Evolutionary conservation across 345 rosid species (phyloP).

Genomic region (Populus alba): DNA sequence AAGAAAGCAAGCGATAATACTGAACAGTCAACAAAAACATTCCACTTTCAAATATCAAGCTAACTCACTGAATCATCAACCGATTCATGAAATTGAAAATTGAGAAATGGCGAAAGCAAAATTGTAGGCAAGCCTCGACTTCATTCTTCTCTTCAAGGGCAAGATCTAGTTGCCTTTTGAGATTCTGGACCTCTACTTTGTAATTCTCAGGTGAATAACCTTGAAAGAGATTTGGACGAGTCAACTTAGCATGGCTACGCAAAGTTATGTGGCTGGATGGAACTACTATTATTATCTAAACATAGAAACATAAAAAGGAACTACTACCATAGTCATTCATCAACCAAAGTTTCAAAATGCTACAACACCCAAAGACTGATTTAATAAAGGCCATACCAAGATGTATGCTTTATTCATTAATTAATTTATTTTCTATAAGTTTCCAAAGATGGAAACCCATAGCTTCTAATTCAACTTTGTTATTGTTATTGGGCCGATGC

Average conservation of each 20-base stretch:
- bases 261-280: background rate
- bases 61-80: background rate
- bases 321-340: background rate
- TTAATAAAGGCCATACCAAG: background rate
- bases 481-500: background rate
- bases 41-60: background rate
- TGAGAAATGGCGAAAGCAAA: background rate
- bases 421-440: background rate
- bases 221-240: constrained; percentile 24
- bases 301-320: background rate
- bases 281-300: background rate
- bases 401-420: background rate
- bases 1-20: background rate
- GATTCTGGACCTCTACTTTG: constrained; percentile 50
- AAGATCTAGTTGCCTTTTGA: constrained; percentile 56
- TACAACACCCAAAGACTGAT: background rate
- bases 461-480: background rate
- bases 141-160: constrained; percentile 55
- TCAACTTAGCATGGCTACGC: background rate
- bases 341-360: background rate
- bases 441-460: background rate
- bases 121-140: constrained; percentile 55
- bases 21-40: background rate
- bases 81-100: background rate
- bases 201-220: constrained; percentile 28